Percentiles rank a stretch among this genome's conserved stretches.
These are phyloP conservation scores for Fusarium secorum DNA, from an alignment of 2,329 filamentous ascomycete genomes.

Conservation along the genomic window DNA sequence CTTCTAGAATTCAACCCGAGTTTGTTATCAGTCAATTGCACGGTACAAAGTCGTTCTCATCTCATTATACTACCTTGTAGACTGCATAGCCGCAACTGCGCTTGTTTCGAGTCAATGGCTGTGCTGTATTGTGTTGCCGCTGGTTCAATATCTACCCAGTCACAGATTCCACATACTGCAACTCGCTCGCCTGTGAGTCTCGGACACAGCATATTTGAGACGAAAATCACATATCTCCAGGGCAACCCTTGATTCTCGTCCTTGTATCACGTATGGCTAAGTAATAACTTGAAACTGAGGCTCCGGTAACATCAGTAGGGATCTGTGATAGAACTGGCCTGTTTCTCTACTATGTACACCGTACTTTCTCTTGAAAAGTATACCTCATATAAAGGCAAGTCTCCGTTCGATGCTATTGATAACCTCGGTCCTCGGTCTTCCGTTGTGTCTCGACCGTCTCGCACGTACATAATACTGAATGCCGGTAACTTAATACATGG, in stretches of 20 bases:
- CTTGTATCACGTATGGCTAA: slow-evolving; percentile 12
- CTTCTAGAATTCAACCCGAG: not conserved
- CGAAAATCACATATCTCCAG: not conserved
- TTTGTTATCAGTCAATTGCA: not conserved
- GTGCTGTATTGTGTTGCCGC: slow-evolving; percentile 8
- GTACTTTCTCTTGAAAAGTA: not conserved
- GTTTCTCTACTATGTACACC: not conserved
- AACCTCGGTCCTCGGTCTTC: not conserved
- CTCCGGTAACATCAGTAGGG: slow-evolving; percentile 14
- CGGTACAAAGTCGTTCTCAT: not conserved
- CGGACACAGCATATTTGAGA: slow-evolving; percentile 9
- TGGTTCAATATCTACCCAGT: slow-evolving; percentile 1
- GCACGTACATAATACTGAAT: slow-evolving; percentile 1
- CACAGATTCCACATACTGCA: slow-evolving; percentile 1
- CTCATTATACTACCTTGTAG: not conserved
- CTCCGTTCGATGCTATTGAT: not conserved
- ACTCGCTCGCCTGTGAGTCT: slow-evolving; percentile 4
- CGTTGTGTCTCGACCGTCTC: not conserved
- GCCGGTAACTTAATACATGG: slow-evolving; percentile 2
- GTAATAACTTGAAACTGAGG: slow-evolving; percentile 9
- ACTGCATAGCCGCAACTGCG: slow-evolving; percentile 24
- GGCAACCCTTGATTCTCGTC: not conserved
- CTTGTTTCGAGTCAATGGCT: slow-evolving; percentile 34
- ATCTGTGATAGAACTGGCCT: slow-evolving; percentile 9
- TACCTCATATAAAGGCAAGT: not conserved